phyloP scores from a whole-genome alignment of 805 yeast species.

The Debaryomyces maramus region DNA sequence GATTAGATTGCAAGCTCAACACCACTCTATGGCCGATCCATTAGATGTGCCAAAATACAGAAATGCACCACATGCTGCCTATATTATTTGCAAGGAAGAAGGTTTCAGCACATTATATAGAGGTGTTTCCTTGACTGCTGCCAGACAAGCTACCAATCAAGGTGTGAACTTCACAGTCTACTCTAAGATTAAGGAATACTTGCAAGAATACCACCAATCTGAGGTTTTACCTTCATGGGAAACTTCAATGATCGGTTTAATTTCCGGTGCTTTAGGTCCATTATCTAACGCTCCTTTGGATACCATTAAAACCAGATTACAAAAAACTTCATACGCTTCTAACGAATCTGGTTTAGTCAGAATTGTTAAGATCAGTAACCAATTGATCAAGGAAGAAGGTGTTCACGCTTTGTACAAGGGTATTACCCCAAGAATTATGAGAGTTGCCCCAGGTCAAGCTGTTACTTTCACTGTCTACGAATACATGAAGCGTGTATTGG shows the following conservation, averaged over 20 bases:
- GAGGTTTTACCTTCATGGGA: slow-evolving; percentile 85
- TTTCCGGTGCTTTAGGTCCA: slow-evolving; percentile 97
- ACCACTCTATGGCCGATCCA: slow-evolving; percentile 85
- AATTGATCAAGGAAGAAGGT: slow-evolving; percentile 87
- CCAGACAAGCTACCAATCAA: slow-evolving; percentile 97
- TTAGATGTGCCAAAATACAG: slow-evolving; percentile 79
- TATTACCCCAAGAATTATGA: slow-evolving; percentile 97
- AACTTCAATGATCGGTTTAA: slow-evolving; percentile 85
- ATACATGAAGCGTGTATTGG: slow-evolving; percentile 67
- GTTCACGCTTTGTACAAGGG: slow-evolving; percentile 53
- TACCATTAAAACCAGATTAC: slow-evolving; percentile 95
- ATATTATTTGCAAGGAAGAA: slow-evolving; percentile 83
- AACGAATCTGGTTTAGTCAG: slow-evolving; percentile 71
- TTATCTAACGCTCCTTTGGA: slow-evolving; percentile 96
- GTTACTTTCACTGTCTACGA: slow-evolving; percentile 97
- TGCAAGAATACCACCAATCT: slow-evolving; percentile 60
- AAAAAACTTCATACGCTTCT: slow-evolving; percentile 75
- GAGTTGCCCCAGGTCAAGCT: slow-evolving; percentile 99
- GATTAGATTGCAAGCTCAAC: slow-evolving; percentile 94
- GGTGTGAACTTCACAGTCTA: slow-evolving; percentile 98
- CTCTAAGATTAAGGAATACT: slow-evolving; percentile 72
- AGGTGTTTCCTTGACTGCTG: slow-evolving; percentile 94
- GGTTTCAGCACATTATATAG: slow-evolving; percentile 86
- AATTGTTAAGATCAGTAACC: slow-evolving; percentile 76
- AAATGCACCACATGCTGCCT: slow-evolving; percentile 89